phyloP scores from a whole-genome alignment of 176 grass and related monocot genomes.

The Raddia distichophylla region DNA sequence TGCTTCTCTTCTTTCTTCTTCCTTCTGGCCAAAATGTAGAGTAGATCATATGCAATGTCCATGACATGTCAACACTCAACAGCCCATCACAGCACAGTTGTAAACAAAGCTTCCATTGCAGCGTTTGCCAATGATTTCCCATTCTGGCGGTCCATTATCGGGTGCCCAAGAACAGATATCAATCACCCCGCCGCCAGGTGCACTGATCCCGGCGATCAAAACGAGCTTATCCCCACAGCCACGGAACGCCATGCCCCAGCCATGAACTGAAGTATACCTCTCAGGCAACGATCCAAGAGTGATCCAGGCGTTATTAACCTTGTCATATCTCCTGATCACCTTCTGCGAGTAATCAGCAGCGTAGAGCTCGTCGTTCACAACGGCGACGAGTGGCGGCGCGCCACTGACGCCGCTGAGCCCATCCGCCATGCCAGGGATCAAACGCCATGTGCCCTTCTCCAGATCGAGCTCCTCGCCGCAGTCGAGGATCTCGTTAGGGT shows the following conservation, averaged over 20 bases:
- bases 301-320: constrained; percentile 49
- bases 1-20: constrained; percentile 39
- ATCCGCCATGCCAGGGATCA: constrained; percentile 54
- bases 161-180: constrained; percentile 60
- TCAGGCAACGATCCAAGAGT: constrained; percentile 60
- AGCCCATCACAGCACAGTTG: constrained; percentile 67
- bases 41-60: constrained; percentile 38
- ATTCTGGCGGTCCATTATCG: constrained; percentile 39
- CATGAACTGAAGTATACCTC: constrained; percentile 43
- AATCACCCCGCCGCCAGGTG: constrained; percentile 43
- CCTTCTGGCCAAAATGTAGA: constrained; percentile 55
- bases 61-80: constrained; percentile 58
- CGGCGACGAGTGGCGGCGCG: constrained; percentile 59
- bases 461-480: constrained; percentile 63
- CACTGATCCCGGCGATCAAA: constrained; percentile 47
- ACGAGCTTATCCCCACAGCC: constrained; percentile 58
- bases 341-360: constrained; percentile 49
- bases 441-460: constrained; percentile 45
- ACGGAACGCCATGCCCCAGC: constrained; percentile 57
- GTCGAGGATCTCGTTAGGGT: constrained; percentile 30
- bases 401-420: constrained; percentile 47
- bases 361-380: constrained; percentile 60
- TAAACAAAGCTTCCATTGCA: constrained; percentile 53
- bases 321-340: constrained; percentile 54
- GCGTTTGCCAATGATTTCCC: constrained; percentile 51